Evolutionary conservation across 2,329 filamentous ascomycete species (phyloP), one percentile per base, ranked within the genome.

Genomic region (Pyricularia grisea): DNA sequence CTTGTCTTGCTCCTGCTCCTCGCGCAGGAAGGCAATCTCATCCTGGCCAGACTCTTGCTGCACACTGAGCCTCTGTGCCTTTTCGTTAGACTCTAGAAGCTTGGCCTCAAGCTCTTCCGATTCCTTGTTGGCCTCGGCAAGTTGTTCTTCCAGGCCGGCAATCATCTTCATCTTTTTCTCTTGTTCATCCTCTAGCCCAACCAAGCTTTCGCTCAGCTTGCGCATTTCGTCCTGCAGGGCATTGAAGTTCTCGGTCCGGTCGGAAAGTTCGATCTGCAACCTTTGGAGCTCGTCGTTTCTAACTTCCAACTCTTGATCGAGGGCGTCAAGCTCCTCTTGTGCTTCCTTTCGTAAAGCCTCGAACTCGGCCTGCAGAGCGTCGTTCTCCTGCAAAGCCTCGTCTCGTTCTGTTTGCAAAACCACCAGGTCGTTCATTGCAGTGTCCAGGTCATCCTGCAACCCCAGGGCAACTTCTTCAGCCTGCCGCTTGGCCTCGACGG

Each of bases 1-100:
- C 84, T 99, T 99, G 82, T 99, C 95, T 23, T 87, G 88, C 79
- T 99, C 95, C 78, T 99, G 95, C 81, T 99, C 95, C 77, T 99
- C 95, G 1, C 95, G 90, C 67, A 99, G 79, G 84, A 99, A 99
- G 0, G 92, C 90, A 79, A 98, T 96, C 78, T 99, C 95, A 70
- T 90, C 90, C 74, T 97, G 94, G 69, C 91, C 90, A 5, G 92
- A 97, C 79, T 99, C 95, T 72, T 94, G 90, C 76, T 98, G 94
- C 36, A 99, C 92, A 4, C 91, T 90, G 2, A 98, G 84, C 68
- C 94, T 88, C 74, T 97, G 91, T 66, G 91, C 90, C 83, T 98
- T 98, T 73, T 91, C 88, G 75, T 94, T 94, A 7, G 92, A 84
- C 76, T 98, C 94, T 60, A 90, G 85, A 20, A 97, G 86, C 76